Evolutionary conservation across 805 yeast genomes (phyloP), one percentile per base, ranked within the genome.

Genomic region (Barnettozyma siamensis): DNA sequence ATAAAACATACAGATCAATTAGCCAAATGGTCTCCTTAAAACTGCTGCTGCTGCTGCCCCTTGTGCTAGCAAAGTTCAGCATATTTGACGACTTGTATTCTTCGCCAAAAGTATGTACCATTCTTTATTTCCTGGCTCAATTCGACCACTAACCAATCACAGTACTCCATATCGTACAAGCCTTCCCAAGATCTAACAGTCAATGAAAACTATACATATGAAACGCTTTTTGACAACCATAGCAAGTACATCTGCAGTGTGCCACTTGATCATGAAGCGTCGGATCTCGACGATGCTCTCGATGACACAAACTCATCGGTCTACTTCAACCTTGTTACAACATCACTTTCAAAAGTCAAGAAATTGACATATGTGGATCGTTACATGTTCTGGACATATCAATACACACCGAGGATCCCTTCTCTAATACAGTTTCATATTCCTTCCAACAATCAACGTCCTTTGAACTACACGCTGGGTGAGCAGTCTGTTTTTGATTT

Each of bases 51-150:
- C 11, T 30, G 28, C 15, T 29, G 11, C 12, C 32, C 9, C 28
- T 33, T 11, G 35, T 15, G 9, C 9, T 26, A 4, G 35, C 38
- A 12, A 37, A 29, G 11, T 54, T 54, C 43, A 44, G 45, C 13
- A 44, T 45, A 3, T 43, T 38, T 31, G 55, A 53, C 1, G 59
- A 54, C 33, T 9, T 50, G 10, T 48, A 44, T 16, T 20, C 43
- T 4, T 37, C 48, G 13, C 57, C 59, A 26, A 54, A 53, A 31
- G 58, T 54, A 32, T 8, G 53, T 37, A 10, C 11, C 20, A 10
- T 16, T 12, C 16, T 31, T 3, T 2, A 13, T 18, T 13, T 18
- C 11, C 6, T 24, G 16, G 8, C 15, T 10, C 8, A 21, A 3
- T 9, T 18, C 20, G 4, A 6, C 10, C 3, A 27, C 32, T 35